Evolutionary conservation across 116 monocot species (phyloP).

Genomic region (Posidonia oceanica): DNA sequence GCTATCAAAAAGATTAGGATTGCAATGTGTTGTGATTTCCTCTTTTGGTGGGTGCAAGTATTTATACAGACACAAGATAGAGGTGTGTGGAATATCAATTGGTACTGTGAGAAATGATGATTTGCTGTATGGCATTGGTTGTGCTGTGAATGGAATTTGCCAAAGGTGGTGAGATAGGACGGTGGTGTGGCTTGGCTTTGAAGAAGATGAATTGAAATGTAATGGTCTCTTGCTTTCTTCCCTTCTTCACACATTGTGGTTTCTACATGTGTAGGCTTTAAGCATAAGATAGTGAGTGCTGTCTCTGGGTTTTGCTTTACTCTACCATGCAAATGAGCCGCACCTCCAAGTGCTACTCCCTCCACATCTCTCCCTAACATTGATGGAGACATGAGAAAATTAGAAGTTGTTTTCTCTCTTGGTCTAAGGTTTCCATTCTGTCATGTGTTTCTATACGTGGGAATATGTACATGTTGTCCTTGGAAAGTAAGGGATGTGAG

Average conservation of each 20-base stretch:
- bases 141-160: constrained; percentile 4
- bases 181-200: constrained; percentile 28
- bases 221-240: constrained; percentile 2
- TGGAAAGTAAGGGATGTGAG: too few species aligned
- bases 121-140: neutral
- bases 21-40: constrained; percentile 5
- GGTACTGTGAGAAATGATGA: neutral
- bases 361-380: too few species aligned
- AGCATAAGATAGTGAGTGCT: constrained; percentile 19
- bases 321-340: neutral
- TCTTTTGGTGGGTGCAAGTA: neutral
- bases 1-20: neutral
- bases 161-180: neutral
- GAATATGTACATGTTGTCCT: too few species aligned
- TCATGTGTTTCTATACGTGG: too few species aligned
- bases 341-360: too few species aligned
- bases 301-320: constrained; percentile 27
- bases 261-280: constrained; percentile 25
- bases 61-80: constrained; percentile 10
- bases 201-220: constrained; percentile 17
- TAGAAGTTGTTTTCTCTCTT: too few species aligned
- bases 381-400: too few species aligned
- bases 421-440: too few species aligned
- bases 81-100: neutral
- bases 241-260: neutral